Base-by-base conservation (phyloP, 2,329 filamentous ascomycete genomes). In the Ophiocordyceps camponoti-rufipedis region DNA sequence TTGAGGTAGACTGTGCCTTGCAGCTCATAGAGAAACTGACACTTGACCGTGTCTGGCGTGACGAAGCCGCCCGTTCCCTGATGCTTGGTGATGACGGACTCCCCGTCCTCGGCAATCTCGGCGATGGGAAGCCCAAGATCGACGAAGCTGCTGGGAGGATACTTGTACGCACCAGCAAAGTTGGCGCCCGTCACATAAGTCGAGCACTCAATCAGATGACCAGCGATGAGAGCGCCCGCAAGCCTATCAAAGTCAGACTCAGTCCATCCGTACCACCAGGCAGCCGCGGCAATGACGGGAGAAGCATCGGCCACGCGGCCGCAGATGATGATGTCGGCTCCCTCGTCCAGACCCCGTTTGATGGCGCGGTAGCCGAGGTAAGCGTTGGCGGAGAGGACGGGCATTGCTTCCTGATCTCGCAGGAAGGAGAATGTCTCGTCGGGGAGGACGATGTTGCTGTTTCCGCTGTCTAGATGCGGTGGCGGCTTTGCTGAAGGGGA, bases 151-250 rank as follows among this genome's bases (percentile, higher is more conserved):
- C 40, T n/a, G 3, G 48, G 46, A 16, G 50, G 49, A 16, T 53
- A 47, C 3, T 48, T 49, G 41, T 50, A 65, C 14, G 55, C 51
- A 1, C 70, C 71, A 0, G 68, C 61, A 48, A 72, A 74, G 47
- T 75, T 74, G 0, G 59, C 66, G 0, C 71, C 71, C 0, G 68
- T 71, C 2, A 69, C 66, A 49, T 74, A 74, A 0, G 66, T 60
- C 3, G 63, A 66, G 51, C 69, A 72, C 48, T 72, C 69, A 46
- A 71, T 70, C n/a, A 71, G 53, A 54, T 72, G 67, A 1, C 66
- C 68, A 1, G 66, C 67, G 23, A 72, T 57, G 0, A 72, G 48
- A 0, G 65, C 56, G 0, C 66, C 63, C 1, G 69, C 70, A 8
- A 74, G 63, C 28, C 59, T 50, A 48, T 74, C 63, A 45, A 66